Conservation (phyloP, 768 basidiomycete genomes). For the Leucocoprinus birnbaumii region DNA sequence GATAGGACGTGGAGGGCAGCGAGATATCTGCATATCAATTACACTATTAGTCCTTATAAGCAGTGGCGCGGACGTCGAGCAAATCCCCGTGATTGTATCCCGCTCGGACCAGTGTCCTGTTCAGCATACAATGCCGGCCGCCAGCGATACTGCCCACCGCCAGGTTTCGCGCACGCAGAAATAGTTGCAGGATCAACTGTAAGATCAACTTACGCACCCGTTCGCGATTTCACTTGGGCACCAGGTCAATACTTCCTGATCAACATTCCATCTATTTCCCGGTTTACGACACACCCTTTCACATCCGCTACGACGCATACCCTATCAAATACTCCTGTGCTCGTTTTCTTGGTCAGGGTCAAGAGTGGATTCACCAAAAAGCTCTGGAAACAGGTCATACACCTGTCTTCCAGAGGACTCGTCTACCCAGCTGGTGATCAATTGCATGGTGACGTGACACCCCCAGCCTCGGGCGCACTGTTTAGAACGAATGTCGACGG, state of each 20-base stretch:
- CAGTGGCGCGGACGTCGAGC: neutral
- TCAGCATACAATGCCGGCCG: neutral
- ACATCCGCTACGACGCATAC: constrained; percentile 61
- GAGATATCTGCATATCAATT: constrained; percentile 61
- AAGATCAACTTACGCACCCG: constrained; percentile 60
- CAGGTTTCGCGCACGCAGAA: constrained; percentile 37
- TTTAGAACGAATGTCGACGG: constrained; percentile 61
- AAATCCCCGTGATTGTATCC: neutral
- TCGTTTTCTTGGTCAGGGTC: constrained; percentile 68
- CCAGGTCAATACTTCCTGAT: constrained; percentile 81
- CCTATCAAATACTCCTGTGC: constrained; percentile 40
- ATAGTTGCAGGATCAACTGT: constrained; percentile 68
- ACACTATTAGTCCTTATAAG: constrained; percentile 19
- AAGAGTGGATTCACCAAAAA: constrained; percentile 67
- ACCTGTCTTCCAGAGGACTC: constrained; percentile 27
- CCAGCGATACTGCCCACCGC: constrained; percentile 45
- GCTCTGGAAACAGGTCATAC: constrained; percentile 55
- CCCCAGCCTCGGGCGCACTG: constrained; percentile 47
- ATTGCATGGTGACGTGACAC: constrained; percentile 21
- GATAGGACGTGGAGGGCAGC: constrained; percentile 34
- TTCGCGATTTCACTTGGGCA: constrained; percentile 59
- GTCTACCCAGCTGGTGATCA: constrained; percentile 25
- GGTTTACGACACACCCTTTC: constrained; percentile 68
- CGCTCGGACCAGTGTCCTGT: neutral
- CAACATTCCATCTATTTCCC: constrained; percentile 60